Conservation (phyloP, 106 monocot species). For the Dioscorea zingiberensis region DNA sequence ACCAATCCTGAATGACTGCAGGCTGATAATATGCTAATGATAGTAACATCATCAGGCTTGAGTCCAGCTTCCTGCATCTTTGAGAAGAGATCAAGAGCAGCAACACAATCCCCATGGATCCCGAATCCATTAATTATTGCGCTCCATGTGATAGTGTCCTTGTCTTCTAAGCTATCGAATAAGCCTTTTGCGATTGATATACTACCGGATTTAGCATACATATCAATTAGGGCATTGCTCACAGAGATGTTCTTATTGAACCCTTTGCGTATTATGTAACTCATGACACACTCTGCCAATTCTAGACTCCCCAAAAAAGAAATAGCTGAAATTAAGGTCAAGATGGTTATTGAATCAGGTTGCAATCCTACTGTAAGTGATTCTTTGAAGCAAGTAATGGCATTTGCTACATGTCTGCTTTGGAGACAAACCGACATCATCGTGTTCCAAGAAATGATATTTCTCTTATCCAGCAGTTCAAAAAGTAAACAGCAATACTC, state of each 20-base stretch:
- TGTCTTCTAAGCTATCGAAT: conserved; percentile 30
- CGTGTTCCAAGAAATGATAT: conserved; percentile 50
- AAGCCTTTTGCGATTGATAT: conserved; percentile 28
- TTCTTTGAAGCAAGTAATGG: conserved; percentile 34
- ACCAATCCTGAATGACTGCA: conserved; percentile 61
- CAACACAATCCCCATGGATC: conserved; percentile 49
- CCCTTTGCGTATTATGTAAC: conserved; percentile 25
- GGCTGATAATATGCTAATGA: conserved; percentile 54
- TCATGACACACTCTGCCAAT: conserved; percentile 20
- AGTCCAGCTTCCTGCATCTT: conserved; percentile 38
- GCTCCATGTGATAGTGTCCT: conserved; percentile 63
- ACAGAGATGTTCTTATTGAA: conserved; percentile 28
- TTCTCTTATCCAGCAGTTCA: conserved; percentile 30
- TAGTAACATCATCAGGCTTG: conserved; percentile 43
- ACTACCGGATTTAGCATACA: conserved; percentile 43
- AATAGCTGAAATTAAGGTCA: conserved; percentile 43
- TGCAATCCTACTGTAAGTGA: conserved; percentile 32
- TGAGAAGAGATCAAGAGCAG: conserved; percentile 34
- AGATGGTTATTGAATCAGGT: conserved; percentile 51
- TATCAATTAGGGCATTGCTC: conserved; percentile 48
- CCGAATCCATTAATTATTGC: conserved; percentile 61
- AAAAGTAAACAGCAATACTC: conserved; percentile 34
- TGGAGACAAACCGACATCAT: conserved; percentile 40
- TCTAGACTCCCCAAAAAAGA: conserved; percentile 25
- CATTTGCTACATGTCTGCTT: conserved; percentile 15